Conservation (phyloP, 257 asterid genomes). For the Misopates orontium region DNA sequence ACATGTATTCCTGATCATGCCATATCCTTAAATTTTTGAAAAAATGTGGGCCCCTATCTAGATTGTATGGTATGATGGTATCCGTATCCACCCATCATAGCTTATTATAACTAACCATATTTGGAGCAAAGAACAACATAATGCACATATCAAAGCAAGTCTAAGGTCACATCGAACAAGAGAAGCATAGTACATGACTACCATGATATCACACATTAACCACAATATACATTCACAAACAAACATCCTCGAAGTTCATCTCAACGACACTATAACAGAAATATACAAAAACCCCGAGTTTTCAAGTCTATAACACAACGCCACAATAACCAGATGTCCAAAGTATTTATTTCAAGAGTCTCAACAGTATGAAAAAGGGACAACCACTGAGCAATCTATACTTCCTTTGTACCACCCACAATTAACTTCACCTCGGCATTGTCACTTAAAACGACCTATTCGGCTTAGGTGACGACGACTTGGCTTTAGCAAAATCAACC, state of each 20-base stretch:
- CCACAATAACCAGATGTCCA: constrained; percentile 15
- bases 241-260: constrained; percentile 22
- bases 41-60: no score
- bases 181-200: constrained; percentile 2
- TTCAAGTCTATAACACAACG: constrained; percentile 21
- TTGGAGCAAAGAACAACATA: no score
- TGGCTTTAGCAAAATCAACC: constrained; percentile 91
- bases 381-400: constrained; percentile 26
- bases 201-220: no score
- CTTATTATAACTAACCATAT: no score
- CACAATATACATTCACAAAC: constrained; percentile 1
- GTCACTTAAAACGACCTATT: constrained; percentile 56
- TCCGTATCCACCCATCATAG: no score
- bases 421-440: constrained; percentile 20
- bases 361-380: constrained; percentile 25
- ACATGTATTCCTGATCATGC: no score
- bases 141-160: not conserved
- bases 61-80: no score
- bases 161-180: constrained; percentile 1
- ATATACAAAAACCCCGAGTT: constrained; percentile 35
- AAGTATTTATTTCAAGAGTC: constrained; percentile 23
- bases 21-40: no score
- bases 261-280: constrained; percentile 29
- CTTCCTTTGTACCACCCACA: constrained; percentile 35
- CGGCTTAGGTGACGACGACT: constrained; percentile 84